A percentile compares a stretch with the other conserved stretches of the same genome.
Evolutionary conservation across 2,329 filamentous ascomycete species (phyloP).

Genomic region (Aspergillus bombycis): DNA sequence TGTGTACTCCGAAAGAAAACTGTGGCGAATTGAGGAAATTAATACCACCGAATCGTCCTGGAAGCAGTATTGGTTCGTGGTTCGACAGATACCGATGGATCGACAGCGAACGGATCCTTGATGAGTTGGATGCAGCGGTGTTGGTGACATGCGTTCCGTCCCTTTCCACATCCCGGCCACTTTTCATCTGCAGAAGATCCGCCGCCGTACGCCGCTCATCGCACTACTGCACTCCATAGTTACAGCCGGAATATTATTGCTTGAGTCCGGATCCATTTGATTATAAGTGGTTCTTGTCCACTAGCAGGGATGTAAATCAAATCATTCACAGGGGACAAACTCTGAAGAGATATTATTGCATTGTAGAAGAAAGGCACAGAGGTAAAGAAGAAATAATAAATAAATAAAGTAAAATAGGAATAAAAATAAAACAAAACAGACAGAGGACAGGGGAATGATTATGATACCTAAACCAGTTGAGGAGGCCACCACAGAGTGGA

Average conservation of each 20-base stretch:
- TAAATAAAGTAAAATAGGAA: too few species aligned
- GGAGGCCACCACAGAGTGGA: background rate
- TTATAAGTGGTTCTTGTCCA: background rate
- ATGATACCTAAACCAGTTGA: background rate
- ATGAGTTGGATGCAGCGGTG: conserved; percentile 12
- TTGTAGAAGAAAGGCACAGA: conserved; percentile 7
- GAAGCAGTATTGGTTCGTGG: too few species aligned
- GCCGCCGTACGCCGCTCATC: conserved; percentile 14
- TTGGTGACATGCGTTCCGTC: conserved; percentile 17
- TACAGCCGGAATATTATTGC: conserved; percentile 7
- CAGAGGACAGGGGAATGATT: background rate
- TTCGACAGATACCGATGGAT: conserved; percentile 11
- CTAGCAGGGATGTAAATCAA: conserved; percentile 5
- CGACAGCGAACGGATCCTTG: conserved; percentile 13
- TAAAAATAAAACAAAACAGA: background rate
- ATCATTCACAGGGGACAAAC: background rate
- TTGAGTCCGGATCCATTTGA: conserved; percentile 2
- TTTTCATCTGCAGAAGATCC: conserved; percentile 24
- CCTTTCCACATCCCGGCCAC: conserved; percentile 13
- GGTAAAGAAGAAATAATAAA: background rate
- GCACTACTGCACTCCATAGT: conserved; percentile 9
- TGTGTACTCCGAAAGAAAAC: background rate
- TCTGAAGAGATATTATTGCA: conserved; percentile 6
- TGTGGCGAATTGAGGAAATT: conserved; percentile 7
- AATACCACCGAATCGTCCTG: background rate